A percentile compares a stretch with the other conserved stretches of the same genome.
Conservation (phyloP, 2,329 filamentous ascomycete genomes). For the Phoma sp. region DNA sequence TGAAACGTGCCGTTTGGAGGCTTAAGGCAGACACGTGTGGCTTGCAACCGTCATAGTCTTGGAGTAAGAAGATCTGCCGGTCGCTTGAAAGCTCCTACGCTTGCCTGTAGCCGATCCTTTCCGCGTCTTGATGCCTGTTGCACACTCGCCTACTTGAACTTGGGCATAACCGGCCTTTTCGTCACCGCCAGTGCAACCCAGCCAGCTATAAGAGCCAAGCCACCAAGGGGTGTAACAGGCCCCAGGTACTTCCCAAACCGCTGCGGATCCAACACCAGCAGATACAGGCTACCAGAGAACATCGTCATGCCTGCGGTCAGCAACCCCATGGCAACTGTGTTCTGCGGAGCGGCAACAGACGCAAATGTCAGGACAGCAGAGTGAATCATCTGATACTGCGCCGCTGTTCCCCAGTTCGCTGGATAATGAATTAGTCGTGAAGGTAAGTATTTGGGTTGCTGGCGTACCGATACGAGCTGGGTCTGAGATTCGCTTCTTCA, state of each 20-base stretch:
- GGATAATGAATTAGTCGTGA: background rate
- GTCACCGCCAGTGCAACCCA: constrained; percentile 62
- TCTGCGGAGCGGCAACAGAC: constrained; percentile 59
- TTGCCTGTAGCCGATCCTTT: background rate
- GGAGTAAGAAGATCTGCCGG: too few relatives aligned
- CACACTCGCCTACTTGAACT: constrained; percentile 15
- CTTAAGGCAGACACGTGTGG: too few relatives aligned
- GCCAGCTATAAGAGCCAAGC: constrained; percentile 69
- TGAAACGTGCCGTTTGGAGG: too few relatives aligned
- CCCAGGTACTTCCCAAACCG: constrained; percentile 64
- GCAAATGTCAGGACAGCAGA: constrained; percentile 67
- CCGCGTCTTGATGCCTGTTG: background rate
- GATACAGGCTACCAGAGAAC: constrained; percentile 72
- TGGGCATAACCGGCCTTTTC: constrained; percentile 24
- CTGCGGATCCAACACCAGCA: constrained; percentile 68
- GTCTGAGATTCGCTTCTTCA: constrained; percentile 68
- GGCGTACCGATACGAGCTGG: constrained; percentile 59
- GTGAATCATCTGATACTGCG: constrained; percentile 74
- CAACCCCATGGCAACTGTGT: constrained; percentile 64
- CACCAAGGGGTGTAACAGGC: constrained; percentile 71
- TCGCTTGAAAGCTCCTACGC: background rate
- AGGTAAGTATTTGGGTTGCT: too few relatives aligned
- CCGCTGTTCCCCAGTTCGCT: constrained; percentile 68
- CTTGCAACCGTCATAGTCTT: too few relatives aligned
- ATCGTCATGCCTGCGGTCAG: constrained; percentile 71